Percentiles rank a stretch among this genome's conserved stretches.
These are phyloP conservation scores for Postia placenta DNA, from an alignment of 768 basidiomycete species.

Conservation along the genomic window DNA sequence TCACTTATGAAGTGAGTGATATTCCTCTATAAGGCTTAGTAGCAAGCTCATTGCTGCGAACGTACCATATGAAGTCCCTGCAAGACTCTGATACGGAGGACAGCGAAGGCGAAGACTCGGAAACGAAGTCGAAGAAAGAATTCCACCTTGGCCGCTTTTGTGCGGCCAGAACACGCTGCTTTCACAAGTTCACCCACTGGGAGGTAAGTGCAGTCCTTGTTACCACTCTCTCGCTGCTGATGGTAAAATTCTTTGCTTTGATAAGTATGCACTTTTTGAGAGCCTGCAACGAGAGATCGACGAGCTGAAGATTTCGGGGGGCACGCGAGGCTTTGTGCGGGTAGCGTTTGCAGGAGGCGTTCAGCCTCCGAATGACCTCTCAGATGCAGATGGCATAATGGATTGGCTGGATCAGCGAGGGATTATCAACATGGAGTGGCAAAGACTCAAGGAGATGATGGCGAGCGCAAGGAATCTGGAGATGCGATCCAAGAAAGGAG, in stretches of 20 bases:
- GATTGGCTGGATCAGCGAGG: constrained; percentile 74
- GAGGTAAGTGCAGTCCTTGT: constrained; percentile 46
- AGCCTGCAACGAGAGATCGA: constrained; percentile 53
- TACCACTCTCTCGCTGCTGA: not conserved
- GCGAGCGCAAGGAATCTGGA: constrained; percentile 66
- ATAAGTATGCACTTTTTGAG: constrained; percentile 61
- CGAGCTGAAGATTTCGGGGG: constrained; percentile 34
- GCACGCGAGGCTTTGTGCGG: constrained; percentile 45
- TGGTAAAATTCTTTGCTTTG: not conserved
- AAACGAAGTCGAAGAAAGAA: constrained; percentile 25
- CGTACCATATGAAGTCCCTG: constrained; percentile 14
- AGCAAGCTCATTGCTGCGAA: too few relatives aligned
- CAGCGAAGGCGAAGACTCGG: constrained; percentile 21
- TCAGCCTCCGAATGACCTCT: constrained; percentile 58
- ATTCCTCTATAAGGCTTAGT: too few relatives aligned
- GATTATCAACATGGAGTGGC: constrained; percentile 65
- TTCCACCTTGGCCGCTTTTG: constrained; percentile 79
- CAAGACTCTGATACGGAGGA: constrained; percentile 6
- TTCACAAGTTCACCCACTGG: constrained; percentile 76
- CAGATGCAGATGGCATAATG: constrained; percentile 73
- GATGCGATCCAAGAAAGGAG: constrained; percentile 39
- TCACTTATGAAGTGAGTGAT: constrained; percentile 72
- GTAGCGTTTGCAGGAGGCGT: constrained; percentile 49
- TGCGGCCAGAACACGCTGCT: constrained; percentile 58
- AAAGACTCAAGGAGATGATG: constrained; percentile 66